Conservation (phyloP, 108 stramenopile genomes). For the Nannochloropsis oceanica region DNA sequence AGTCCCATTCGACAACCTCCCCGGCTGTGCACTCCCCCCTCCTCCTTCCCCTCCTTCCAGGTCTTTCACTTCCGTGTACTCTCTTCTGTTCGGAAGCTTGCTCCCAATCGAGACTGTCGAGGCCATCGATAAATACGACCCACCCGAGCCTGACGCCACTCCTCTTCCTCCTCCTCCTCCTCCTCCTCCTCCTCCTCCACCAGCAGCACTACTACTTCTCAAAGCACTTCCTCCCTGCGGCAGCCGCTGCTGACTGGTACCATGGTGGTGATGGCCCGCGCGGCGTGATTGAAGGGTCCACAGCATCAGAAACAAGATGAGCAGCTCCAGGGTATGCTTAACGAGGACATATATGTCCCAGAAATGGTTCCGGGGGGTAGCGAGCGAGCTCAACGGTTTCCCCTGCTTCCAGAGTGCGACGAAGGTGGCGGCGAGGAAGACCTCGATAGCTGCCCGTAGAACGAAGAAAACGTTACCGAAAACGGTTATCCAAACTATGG, state of each 20-base stretch:
- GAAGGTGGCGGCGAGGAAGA: slow-evolving; percentile 51
- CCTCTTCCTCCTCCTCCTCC: background rate
- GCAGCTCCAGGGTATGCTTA: slow-evolving; percentile 66
- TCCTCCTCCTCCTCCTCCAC: background rate
- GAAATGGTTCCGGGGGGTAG: slow-evolving; percentile 2
- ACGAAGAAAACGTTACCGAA: slow-evolving; percentile 87
- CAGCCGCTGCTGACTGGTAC: background rate
- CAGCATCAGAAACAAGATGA: slow-evolving; percentile 65
- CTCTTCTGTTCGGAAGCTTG: background rate
- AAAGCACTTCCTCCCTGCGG: background rate
- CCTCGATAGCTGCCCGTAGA: slow-evolving; percentile 67
- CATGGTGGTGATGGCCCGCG: background rate
- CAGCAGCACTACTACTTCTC: background rate
- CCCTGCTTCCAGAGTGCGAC: slow-evolving; percentile 57
- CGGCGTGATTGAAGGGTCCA: slow-evolving; percentile 11
- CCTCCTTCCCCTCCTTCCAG: background rate
- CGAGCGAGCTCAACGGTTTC: slow-evolving; percentile 40
- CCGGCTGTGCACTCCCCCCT: background rate
- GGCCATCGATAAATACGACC: background rate
- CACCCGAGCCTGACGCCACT: background rate
- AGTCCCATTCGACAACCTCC: no score
- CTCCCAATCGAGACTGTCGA: background rate
- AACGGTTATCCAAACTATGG: slow-evolving; percentile 85
- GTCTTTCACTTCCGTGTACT: background rate
- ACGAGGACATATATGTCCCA: slow-evolving; percentile 75